A percentile compares a stretch with the other conserved stretches of the same genome.
phyloP scores from a whole-genome alignment of 2,329 filamentous ascomycete species.

The Fusarium sp. region DNA sequence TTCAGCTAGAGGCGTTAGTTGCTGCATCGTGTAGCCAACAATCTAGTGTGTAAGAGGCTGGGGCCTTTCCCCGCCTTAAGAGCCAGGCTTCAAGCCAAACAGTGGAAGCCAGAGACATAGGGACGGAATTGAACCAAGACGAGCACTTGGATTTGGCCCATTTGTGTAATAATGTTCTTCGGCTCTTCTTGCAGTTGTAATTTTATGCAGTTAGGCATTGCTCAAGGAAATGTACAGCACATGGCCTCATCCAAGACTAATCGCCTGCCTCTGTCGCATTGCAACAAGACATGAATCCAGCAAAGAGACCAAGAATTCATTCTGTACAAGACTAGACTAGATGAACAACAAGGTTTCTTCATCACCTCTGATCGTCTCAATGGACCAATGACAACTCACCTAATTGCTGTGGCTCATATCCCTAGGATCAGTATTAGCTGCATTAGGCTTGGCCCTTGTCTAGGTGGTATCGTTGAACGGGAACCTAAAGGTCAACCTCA shows the following conservation, averaged over 20 bases:
- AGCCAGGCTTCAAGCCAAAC: not conserved
- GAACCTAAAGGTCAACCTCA: slow-evolving; percentile 42
- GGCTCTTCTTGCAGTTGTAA: not conserved
- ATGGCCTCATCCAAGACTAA: not conserved
- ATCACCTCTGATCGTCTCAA: slow-evolving; percentile 4
- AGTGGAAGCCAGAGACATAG: not conserved
- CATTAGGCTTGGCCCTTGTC: slow-evolving; percentile 40
- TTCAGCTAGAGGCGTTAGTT: slow-evolving; percentile 8
- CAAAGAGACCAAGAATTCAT: not conserved
- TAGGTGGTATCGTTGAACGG: slow-evolving; percentile 23
- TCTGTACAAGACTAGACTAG: not conserved
- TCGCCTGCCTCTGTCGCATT: not conserved
- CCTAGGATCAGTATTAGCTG: slow-evolving; percentile 35
- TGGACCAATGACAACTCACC: slow-evolving; percentile 15
- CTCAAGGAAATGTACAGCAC: not conserved
- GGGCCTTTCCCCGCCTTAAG: no score
- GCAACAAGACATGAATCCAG: not conserved
- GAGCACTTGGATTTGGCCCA: not conserved
- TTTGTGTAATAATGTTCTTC: not conserved
- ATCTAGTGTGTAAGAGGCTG: not conserved
- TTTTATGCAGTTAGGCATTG: not conserved
- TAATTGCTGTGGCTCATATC: slow-evolving; percentile 18
- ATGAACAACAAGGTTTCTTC: slow-evolving; percentile 1
- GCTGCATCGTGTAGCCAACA: slow-evolving; percentile 15
- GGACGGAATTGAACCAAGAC: slow-evolving; percentile 2